Percentiles rank a stretch among this genome's conserved stretches.
phyloP scores from a whole-genome alignment of 306 rosid species.

The Amphicarpaea edgeworthii region DNA sequence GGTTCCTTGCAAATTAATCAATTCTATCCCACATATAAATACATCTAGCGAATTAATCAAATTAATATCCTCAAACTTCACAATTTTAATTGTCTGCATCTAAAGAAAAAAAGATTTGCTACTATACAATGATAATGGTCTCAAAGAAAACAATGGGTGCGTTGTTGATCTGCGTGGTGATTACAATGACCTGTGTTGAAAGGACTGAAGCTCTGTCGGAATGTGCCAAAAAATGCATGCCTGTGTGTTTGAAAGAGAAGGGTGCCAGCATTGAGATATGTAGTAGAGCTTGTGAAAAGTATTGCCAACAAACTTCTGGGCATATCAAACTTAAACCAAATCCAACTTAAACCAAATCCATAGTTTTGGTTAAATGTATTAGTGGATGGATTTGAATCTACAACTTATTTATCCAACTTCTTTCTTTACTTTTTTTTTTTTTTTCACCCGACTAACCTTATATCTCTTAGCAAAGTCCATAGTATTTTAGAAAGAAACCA shows the following conservation, averaged over 20 bases:
- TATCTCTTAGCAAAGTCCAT: background rate
- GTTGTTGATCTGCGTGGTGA: conserved; percentile 40
- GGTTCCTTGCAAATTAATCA: background rate
- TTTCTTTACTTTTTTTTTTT: too few relatives aligned
- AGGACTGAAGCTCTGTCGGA: conserved; percentile 37
- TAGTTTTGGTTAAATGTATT: too few relatives aligned
- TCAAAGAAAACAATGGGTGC: conserved; percentile 36
- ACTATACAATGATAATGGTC: conserved; percentile 1
- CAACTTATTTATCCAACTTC: too few relatives aligned
- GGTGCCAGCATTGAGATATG: conserved; percentile 50
- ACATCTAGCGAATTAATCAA: background rate
- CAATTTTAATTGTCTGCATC: background rate
- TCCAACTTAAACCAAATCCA: too few relatives aligned
- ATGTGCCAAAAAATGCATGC: conserved; percentile 61
- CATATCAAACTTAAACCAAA: background rate
- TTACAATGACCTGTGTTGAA: conserved; percentile 26
- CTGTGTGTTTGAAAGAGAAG: conserved; percentile 56
- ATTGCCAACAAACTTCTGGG: conserved; percentile 7
- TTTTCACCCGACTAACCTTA: too few relatives aligned
- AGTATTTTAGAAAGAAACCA: background rate
- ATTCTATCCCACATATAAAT: conserved; percentile 8
- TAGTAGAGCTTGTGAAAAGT: conserved; percentile 49
- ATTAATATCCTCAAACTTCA: background rate
- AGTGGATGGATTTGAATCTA: too few relatives aligned
- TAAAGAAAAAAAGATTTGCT: background rate